phyloP scores from a whole-genome alignment of 2,329 filamentous ascomycete genomes.

The Trichophyton equinum region DNA sequence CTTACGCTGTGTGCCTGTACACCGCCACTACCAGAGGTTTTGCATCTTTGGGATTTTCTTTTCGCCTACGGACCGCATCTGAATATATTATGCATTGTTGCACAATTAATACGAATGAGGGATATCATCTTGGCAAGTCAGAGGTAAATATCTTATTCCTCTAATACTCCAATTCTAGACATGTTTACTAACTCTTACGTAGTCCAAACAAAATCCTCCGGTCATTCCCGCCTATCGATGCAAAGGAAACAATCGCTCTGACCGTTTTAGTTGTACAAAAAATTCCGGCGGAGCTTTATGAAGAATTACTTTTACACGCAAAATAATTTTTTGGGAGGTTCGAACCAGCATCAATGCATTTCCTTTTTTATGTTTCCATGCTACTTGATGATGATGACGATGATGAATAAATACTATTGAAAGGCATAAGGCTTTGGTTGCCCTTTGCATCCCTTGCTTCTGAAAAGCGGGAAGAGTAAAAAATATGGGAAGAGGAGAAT shows the following conservation, averaged over 20 bases:
- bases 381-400: not conserved
- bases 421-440: not conserved
- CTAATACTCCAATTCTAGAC: not conserved
- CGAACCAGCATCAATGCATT: not conserved
- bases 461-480: not conserved
- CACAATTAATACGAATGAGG: conserved; percentile 79
- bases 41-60: conserved; percentile 91
- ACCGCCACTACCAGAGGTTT: conserved; percentile 81
- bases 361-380: not conserved
- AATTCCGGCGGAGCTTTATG: conserved; percentile 82
- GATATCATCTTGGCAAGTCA: conserved; percentile 70
- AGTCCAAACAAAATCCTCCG: conserved; percentile 90
- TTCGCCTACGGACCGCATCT: conserved; percentile 92
- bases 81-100: conserved; percentile 93
- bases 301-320: conserved; percentile 78
- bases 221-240: conserved; percentile 71
- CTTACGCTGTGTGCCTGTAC: conserved; percentile 92
- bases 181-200: conserved; percentile 7
- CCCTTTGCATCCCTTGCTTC: not conserved
- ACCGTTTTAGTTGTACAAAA: conserved; percentile 78
- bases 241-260: conserved; percentile 69
- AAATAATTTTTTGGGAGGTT: conserved; percentile 24
- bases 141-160: conserved; percentile 44
- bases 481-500: not conserved
- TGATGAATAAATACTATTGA: not conserved